phyloP scores from a whole-genome alignment of 495 filamentous ascomycete species.

The Chaetomidium leptoderma region DNA sequence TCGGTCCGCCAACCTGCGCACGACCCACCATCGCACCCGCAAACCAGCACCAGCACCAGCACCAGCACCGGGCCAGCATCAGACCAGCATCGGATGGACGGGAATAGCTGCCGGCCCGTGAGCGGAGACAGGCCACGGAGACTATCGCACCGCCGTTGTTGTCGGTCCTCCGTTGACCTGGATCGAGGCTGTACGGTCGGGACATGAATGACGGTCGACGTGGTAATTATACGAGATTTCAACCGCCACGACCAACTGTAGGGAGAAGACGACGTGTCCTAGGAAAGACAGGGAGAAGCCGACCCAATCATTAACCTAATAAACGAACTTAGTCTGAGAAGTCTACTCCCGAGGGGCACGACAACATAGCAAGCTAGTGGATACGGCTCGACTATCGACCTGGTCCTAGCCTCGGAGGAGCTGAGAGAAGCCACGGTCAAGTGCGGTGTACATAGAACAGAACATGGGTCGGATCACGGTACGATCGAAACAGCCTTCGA shows the following conservation, averaged over 20 bases:
- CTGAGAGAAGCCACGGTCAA: background rate
- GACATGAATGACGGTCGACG: background rate
- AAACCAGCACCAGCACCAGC: too few species aligned
- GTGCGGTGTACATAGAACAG: background rate
- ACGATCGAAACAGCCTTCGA: background rate
- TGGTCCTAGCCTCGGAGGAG: background rate
- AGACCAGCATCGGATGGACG: too few species aligned
- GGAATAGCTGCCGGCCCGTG: too few species aligned
- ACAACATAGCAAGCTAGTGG: background rate
- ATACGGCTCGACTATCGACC: background rate
- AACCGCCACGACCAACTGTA: background rate
- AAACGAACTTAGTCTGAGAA: background rate
- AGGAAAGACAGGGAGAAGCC: background rate
- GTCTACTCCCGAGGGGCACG: background rate
- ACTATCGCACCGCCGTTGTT: too few species aligned
- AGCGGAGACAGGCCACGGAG: too few species aligned
- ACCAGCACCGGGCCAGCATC: too few species aligned
- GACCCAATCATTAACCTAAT: background rate
- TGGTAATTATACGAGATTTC: background rate
- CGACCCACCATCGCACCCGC: too few species aligned
- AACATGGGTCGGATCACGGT: background rate
- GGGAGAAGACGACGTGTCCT: constrained; percentile 2
- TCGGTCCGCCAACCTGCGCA: too few species aligned
- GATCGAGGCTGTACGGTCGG: too few species aligned
- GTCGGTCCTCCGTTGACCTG: too few species aligned